phyloP scores from a whole-genome alignment of 768 basidiomycete genomes.

The Sutorius australiensis region DNA sequence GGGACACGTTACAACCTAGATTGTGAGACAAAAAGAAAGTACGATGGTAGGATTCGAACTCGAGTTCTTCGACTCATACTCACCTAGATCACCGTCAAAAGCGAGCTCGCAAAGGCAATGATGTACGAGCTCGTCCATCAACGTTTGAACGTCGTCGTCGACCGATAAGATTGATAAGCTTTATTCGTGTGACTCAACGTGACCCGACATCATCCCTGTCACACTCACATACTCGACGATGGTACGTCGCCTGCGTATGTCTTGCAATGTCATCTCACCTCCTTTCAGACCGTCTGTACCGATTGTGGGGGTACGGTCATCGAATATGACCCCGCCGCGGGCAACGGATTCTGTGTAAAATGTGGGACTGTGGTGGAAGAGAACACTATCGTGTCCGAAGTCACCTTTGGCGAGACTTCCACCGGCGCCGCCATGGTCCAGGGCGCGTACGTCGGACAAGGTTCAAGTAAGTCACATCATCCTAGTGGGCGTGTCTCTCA shows the following conservation, averaged over 20 bases:
- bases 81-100: slow-evolving; percentile 89
- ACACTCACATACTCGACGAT: slow-evolving; percentile 1
- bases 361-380: slow-evolving; percentile 93
- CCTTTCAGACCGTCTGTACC: slow-evolving; percentile 55
- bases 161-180: not conserved
- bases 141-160: not conserved
- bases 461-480: slow-evolving; percentile 65
- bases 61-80: slow-evolving; percentile 33
- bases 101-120: slow-evolving; percentile 83
- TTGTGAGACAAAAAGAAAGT: slow-evolving; percentile 15
- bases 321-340: slow-evolving; percentile 80
- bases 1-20: slow-evolving; percentile 70
- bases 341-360: slow-evolving; percentile 78
- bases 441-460: slow-evolving; percentile 87
- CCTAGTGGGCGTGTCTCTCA: not conserved
- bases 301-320: slow-evolving; percentile 83
- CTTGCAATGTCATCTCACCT: not conserved
- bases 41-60: slow-evolving; percentile 44
- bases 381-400: slow-evolving; percentile 89
- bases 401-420: slow-evolving; percentile 92
- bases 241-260: slow-evolving; percentile 8
- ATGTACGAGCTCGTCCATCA: slow-evolving; percentile 80
- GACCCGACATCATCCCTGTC: not conserved
- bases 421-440: slow-evolving; percentile 93
- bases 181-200: not conserved